These are phyloP conservation scores for Oryza meyeriana DNA, from an alignment of 176 grass and related monocot genomes.

Conservation along the genomic window DNA sequence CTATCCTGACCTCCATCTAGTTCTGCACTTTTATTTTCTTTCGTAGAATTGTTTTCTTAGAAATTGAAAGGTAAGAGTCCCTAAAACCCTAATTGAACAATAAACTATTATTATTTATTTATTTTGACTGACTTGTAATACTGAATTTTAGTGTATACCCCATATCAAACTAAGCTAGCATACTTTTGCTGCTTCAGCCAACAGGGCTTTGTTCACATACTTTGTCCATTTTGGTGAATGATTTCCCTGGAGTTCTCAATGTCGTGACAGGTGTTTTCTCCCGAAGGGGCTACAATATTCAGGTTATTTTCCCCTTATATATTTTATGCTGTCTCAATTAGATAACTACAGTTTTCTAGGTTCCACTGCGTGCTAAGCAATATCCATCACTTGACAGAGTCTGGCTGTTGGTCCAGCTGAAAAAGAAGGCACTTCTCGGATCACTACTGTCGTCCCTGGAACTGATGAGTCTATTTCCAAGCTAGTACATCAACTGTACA, in stretches of 20 bases:
- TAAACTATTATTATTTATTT: neutral
- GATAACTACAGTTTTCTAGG: neutral
- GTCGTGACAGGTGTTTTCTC: slow-evolving; percentile 91
- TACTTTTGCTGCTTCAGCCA: slow-evolving; percentile 45
- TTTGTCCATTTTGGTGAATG: slow-evolving; percentile 86
- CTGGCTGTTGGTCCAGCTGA: slow-evolving; percentile 90
- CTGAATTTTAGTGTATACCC: neutral
- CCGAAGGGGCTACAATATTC: slow-evolving; percentile 98
- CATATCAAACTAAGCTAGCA: neutral
- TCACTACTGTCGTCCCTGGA: slow-evolving; percentile 91
- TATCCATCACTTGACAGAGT: slow-evolving; percentile 54
- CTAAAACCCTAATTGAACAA: neutral
- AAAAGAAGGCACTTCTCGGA: slow-evolving; percentile 75
- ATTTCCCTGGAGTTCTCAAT: slow-evolving; percentile 90
- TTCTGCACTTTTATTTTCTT: neutral
- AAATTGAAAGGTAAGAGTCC: neutral
- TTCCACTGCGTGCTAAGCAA: slow-evolving; percentile 11
- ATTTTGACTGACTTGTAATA: neutral
- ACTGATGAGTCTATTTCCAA: slow-evolving; percentile 82
- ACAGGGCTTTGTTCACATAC: slow-evolving; percentile 85
- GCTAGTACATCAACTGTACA: slow-evolving; percentile 81
- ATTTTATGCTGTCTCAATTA: neutral
- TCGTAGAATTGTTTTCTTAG: neutral
- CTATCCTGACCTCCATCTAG: neutral
- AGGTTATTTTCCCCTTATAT: slow-evolving; percentile 45